phyloP scores from a whole-genome alignment of 1,139 yeast genomes.

The Nakaseomyces nivariensis region DNA sequence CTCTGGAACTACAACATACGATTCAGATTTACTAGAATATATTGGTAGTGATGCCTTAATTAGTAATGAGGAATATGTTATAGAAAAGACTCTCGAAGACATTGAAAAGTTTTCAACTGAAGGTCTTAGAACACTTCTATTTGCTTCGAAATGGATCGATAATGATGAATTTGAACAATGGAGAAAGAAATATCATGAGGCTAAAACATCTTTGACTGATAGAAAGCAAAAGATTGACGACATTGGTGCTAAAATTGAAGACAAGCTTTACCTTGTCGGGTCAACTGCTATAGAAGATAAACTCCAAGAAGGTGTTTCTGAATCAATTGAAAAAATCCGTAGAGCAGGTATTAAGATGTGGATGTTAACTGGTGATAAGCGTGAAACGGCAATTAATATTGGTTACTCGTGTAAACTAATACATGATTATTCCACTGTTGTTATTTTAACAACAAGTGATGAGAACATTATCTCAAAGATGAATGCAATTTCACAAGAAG shows the following conservation, averaged over 20 bases:
- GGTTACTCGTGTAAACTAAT: conserved; percentile 91
- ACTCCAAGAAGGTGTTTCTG: conserved; percentile 91
- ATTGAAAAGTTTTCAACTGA: conserved; percentile 91
- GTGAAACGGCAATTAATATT: conserved; percentile 95
- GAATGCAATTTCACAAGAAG: conserved; percentile 34
- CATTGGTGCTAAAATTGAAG: conserved; percentile 66
- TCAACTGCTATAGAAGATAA: conserved; percentile 98
- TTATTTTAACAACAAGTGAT: conserved; percentile 58
- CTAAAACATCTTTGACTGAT: conserved; percentile 64
- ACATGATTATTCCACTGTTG: conserved; percentile 84
- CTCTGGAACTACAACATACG: background rate
- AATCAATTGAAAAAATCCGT: conserved; percentile 81
- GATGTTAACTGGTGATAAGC: conserved; percentile 97
- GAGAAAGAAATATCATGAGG: conserved; percentile 58
- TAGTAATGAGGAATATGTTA: conserved; percentile 63
- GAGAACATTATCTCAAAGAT: conserved; percentile 39
- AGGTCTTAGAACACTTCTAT: conserved; percentile 82
- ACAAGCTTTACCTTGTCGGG: conserved; percentile 58
- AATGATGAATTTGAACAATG: conserved; percentile 52
- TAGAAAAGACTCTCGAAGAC: conserved; percentile 81
- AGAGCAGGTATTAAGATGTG: conserved; percentile 91
- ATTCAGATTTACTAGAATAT: conserved; percentile 15
- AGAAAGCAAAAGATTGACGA: conserved; percentile 59
- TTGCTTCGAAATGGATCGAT: conserved; percentile 67
- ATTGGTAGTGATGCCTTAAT: conserved; percentile 57